Conservation (phyloP, 2,329 filamentous ascomycete species). For the Parascedosporium putredinis region DNA sequence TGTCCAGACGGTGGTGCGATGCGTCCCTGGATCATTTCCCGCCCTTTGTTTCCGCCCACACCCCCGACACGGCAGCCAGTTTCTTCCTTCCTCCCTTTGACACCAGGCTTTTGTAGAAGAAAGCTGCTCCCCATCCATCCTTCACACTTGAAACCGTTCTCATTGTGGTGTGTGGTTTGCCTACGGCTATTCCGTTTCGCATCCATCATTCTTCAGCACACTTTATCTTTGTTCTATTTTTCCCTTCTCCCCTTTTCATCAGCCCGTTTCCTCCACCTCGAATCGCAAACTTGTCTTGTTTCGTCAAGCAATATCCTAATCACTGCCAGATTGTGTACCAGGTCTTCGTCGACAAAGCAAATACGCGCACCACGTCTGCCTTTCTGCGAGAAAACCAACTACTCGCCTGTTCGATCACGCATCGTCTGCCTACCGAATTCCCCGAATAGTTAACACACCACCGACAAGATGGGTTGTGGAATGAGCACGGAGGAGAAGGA, state of each 20-base stretch:
- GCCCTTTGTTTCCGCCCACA: constrained; percentile 2
- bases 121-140: background rate
- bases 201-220: background rate
- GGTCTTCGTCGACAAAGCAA: too few relatives aligned
- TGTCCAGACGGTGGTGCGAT: constrained; percentile 2
- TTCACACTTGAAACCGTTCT: background rate
- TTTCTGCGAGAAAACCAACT: too few relatives aligned
- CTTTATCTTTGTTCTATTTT: too few relatives aligned
- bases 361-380: too few relatives aligned
- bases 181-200: background rate
- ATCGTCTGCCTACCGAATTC: background rate
- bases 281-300: background rate
- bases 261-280: background rate
- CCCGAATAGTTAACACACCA: background rate
- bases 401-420: background rate
- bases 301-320: too few relatives aligned
- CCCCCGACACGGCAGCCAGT: background rate
- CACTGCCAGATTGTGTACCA: too few relatives aligned
- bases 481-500: constrained; percentile 99
- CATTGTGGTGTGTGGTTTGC: background rate
- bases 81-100: background rate
- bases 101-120: background rate
- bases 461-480: constrained; percentile 91
- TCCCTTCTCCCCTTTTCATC: background rate
- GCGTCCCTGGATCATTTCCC: background rate